Conservation (phyloP, 1,139 yeast genomes). For the Suhomyces bribrorum region DNA sequence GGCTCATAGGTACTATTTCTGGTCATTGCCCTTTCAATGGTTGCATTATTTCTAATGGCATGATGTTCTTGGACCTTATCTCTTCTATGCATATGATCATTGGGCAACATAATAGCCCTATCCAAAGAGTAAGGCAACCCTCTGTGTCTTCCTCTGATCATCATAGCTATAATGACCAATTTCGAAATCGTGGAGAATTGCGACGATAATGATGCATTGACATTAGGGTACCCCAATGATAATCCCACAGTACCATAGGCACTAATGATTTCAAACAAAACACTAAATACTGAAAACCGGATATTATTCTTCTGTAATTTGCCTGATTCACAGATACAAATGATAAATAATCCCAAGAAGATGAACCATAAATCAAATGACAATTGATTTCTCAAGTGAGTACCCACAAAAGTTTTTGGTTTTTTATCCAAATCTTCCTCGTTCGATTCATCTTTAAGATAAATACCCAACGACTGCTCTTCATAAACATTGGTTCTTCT, state of each 20-base stretch:
- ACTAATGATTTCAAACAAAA: conserved; percentile 85
- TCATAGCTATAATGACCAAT: conserved; percentile 80
- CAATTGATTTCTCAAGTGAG: conserved; percentile 87
- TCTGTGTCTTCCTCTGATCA: conserved; percentile 95
- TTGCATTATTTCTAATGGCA: conserved; percentile 40
- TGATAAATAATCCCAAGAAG: conserved; percentile 78
- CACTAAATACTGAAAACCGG: conserved; percentile 66
- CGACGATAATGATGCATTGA: conserved; percentile 68
- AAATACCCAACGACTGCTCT: conserved; percentile 91
- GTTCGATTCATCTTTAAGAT: conserved; percentile 47
- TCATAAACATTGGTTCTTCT: conserved; percentile 97
- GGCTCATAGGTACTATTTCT: conserved; percentile 15
- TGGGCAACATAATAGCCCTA: conserved; percentile 88
- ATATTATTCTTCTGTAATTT: conserved; percentile 49
- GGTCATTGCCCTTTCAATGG: conserved; percentile 26
- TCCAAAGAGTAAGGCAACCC: conserved; percentile 93
- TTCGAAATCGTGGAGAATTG: conserved; percentile 75
- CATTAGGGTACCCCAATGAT: conserved; percentile 75
- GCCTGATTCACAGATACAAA: conserved; percentile 81
- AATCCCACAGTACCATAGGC: conserved; percentile 97
- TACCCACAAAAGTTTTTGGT: conserved; percentile 68
- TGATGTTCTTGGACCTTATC: conserved; percentile 69
- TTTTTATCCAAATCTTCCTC: conserved; percentile 35
- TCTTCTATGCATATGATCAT: conserved; percentile 63
- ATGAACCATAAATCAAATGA: conserved; percentile 96